Base-by-base conservation (phyloP, 768 basidiomycete genomes). In the Rhodotorula taiwanensis region DNA sequence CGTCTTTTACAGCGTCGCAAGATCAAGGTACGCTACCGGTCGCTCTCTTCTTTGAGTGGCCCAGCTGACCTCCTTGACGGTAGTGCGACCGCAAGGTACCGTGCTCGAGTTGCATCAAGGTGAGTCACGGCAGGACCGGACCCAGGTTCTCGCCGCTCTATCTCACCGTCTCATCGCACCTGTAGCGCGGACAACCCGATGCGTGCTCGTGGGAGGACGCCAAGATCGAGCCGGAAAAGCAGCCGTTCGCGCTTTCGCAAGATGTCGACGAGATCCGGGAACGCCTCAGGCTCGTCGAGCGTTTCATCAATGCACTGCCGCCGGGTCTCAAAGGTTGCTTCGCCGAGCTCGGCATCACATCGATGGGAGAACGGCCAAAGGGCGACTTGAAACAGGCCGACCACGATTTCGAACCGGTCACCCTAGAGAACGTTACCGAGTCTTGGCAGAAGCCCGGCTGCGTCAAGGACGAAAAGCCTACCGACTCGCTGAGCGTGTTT, bases 121-220 rank as follows among this genome's bases (percentile, higher is more conserved):
- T 44, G 43, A n/a, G n/a, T n/a, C n/a, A n/a, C n/a, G n/a, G n/a
- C n/a, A n/a, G 23, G 43, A 21, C 43, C 11, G 11, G 20, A 20
- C 23, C 11, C 11, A 44, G 43, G 20, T 11, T 7, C 23, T 44
- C 43, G 20, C 20, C 16, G 11, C 41, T 20, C 43, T 18, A 10
- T 10, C 7, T 11, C 20, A 44, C 43, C 23, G 11, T n/a, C 20
- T 11, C 23, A 44, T n/a, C 23, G 23, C 23, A 20, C 9, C 16
- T 20, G n/a, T n/a, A 44, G 49, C 43, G 67, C 18, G 62, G 62
- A 13, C 43, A 56, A 11, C 51, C 62, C 4, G 31, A 64, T 4
- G 39, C 20, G 2, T 69, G 67, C 59, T 58, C 44, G 28, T 69
- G 67, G 67, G 67, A 61, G 58, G 67, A 69, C 30, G 67, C 67